Conservation (phyloP, 768 basidiomycete genomes). For the Xerocomellus intermedius region DNA sequence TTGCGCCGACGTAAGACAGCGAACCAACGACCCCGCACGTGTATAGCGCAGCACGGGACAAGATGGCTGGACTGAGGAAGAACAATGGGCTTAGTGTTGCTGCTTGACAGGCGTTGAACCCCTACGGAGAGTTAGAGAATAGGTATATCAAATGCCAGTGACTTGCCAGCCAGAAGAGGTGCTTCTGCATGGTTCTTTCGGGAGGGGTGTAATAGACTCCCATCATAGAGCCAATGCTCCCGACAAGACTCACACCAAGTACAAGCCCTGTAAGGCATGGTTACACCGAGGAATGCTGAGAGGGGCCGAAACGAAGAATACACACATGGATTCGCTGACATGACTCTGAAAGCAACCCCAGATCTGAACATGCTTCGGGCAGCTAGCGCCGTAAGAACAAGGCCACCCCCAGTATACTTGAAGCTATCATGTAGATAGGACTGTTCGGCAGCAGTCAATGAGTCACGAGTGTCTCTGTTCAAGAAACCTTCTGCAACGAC, state of each 20-base stretch:
- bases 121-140: slow-evolving; percentile 38
- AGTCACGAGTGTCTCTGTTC: slow-evolving; percentile 77
- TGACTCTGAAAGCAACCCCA: slow-evolving; percentile 66
- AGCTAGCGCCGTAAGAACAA: slow-evolving; percentile 72
- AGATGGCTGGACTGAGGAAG: slow-evolving; percentile 81
- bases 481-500: slow-evolving; percentile 61
- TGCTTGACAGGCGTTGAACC: slow-evolving; percentile 84
- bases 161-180: slow-evolving; percentile 76
- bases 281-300: not conserved
- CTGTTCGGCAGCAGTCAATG: slow-evolving; percentile 59
- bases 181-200: slow-evolving; percentile 73
- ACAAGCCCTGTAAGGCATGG: slow-evolving; percentile 59
- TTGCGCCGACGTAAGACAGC: slow-evolving; percentile 85
- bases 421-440: slow-evolving; percentile 75
- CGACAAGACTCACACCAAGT: slow-evolving; percentile 75
- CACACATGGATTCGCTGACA: slow-evolving; percentile 83
- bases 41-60: slow-evolving; percentile 86
- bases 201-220: slow-evolving; percentile 77
- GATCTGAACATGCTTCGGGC: slow-evolving; percentile 76
- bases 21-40: slow-evolving; percentile 85
- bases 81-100: slow-evolving; percentile 86
- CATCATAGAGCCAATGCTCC: slow-evolving; percentile 84
- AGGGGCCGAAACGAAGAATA: not conserved
- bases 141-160: not conserved
- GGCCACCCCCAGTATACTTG: slow-evolving; percentile 80